Conservation (phyloP, 1,284 basidiomycete species). For the Vanrija sp. region DNA sequence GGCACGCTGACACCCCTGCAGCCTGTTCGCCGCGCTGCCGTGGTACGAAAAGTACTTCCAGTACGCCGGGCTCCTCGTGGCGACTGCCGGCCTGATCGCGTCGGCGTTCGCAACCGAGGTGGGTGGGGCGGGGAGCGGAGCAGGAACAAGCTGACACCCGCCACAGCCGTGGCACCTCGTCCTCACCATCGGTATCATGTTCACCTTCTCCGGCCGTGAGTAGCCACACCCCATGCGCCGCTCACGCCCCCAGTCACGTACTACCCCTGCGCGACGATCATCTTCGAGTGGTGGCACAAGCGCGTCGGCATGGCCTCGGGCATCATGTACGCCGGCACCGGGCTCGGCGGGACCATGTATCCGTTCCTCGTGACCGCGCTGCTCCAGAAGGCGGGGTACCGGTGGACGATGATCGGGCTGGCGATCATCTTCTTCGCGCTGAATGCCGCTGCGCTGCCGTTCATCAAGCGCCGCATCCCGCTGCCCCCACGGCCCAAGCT, state of each 20-base stretch:
- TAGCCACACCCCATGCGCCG: background rate
- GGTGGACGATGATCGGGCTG: conserved; percentile 36
- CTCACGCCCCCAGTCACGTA: conserved; percentile 22
- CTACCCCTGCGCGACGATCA: conserved; percentile 36
- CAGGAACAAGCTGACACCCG: too few species aligned
- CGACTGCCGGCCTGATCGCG: conserved; percentile 21
- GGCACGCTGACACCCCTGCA: conserved; percentile 1
- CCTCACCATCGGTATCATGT: conserved; percentile 38
- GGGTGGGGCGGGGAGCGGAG: too few species aligned
- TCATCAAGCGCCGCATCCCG: conserved; percentile 39
- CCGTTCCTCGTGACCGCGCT: conserved; percentile 38
- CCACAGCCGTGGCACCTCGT: conserved; percentile 42
- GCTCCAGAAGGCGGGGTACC: conserved; percentile 37
- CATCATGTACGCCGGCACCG: conserved; percentile 42
- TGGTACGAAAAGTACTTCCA: conserved; percentile 22
- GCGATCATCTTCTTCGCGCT: conserved; percentile 31
- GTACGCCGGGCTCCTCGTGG: conserved; percentile 22
- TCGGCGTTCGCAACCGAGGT: conserved; percentile 37
- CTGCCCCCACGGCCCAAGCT: conserved; percentile 3
- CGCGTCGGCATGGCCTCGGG: conserved; percentile 38
- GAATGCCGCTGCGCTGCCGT: conserved; percentile 27
- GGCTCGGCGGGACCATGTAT: conserved; percentile 38
- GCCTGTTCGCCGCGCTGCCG: conserved; percentile 27
- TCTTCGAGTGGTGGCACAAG: conserved; percentile 42
- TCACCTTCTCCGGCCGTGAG: conserved; percentile 34